Percentiles rank a stretch among this genome's conserved stretches.
Conservation (phyloP, 345 rosid species). For the Eucalyptus cloeziana region DNA sequence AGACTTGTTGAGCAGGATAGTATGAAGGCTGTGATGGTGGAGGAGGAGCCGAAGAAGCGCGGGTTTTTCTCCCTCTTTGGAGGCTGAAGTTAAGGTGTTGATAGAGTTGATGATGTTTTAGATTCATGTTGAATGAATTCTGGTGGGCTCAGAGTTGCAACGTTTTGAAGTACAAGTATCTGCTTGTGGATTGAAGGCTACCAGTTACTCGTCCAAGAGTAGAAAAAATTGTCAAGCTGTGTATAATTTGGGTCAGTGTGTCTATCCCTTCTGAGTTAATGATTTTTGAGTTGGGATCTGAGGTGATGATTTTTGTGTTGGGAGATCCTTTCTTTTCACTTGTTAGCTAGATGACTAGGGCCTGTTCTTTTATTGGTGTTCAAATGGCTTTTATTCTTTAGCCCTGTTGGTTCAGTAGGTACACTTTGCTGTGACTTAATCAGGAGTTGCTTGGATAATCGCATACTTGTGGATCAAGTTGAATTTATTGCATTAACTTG, state of each 20-base stretch:
- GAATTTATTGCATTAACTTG: not conserved
- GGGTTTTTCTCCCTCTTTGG: constrained; percentile 93
- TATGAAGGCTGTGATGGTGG: constrained; percentile 93
- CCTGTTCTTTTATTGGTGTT: not conserved
- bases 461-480: not conserved
- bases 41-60: constrained; percentile 86
- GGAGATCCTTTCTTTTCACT: not conserved
- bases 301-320: not conserved
- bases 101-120: not conserved
- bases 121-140: not conserved
- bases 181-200: not conserved
- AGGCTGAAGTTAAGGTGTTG: constrained; percentile 12
- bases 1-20: constrained; percentile 95
- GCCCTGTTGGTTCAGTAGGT: not conserved
- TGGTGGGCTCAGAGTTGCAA: not conserved
- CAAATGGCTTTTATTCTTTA: not conserved
- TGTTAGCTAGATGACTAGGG: not conserved
- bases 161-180: not conserved
- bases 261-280: not conserved
- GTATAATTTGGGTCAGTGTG: not conserved
- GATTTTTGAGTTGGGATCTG: not conserved
- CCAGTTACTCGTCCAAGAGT: not conserved
- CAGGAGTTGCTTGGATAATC: not conserved
- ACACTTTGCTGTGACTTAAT: constrained; percentile 14
- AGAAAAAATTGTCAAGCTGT: not conserved